Percentiles rank a stretch among this genome's conserved stretches.
These are phyloP conservation scores for Kodamaea jinghongensis DNA, from an alignment of 805 yeast genomes.

Conservation along the genomic window DNA sequence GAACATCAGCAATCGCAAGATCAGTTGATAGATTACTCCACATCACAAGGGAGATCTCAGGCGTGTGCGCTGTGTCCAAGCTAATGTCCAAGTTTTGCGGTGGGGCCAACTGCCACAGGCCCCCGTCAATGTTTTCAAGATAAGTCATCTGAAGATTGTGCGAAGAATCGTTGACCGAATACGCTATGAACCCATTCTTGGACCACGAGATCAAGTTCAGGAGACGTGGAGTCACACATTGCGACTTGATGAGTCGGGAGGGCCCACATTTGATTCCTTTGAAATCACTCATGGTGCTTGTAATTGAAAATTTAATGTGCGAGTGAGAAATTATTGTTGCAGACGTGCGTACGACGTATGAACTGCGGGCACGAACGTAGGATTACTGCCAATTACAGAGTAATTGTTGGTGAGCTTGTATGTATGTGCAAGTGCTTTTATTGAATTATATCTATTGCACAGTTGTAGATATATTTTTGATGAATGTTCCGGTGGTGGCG, in stretches of 20 bases:
- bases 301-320: no score
- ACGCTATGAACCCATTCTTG: constrained; percentile 79
- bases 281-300: no score
- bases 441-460: no score
- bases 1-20: constrained; percentile 71
- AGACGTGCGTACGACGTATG: no score
- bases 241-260: constrained; percentile 1
- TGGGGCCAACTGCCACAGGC: constrained; percentile 71
- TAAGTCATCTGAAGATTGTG: constrained; percentile 57
- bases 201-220: constrained; percentile 63
- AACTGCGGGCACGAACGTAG: no score
- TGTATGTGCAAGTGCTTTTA: no score
- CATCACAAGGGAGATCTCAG: constrained; percentile 45
- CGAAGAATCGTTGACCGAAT: constrained; percentile 37
- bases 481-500: no score
- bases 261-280: no score
- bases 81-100: constrained; percentile 41
- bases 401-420: no score
- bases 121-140: constrained; percentile 72
- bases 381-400: no score
- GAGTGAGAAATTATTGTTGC: no score
- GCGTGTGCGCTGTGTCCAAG: constrained; percentile 24
- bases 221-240: constrained; percentile 2
- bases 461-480: no score
- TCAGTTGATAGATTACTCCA: constrained; percentile 85